These are phyloP conservation scores for Thoreauomyces humboldtii DNA, from an alignment of 192 early-diverging fungal genomes.

Conservation along the genomic window DNA sequence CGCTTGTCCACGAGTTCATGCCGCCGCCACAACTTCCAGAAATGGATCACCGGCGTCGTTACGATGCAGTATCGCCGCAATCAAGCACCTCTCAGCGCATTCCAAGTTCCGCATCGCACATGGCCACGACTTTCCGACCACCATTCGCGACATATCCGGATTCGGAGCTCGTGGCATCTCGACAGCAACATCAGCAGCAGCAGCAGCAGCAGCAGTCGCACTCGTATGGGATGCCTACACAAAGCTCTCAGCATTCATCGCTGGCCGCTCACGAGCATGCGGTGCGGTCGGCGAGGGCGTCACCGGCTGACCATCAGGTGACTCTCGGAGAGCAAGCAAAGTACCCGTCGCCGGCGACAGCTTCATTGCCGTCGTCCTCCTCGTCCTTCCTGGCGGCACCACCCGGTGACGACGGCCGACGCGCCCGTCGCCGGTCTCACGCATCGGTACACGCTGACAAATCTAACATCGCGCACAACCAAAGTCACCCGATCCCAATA, in stretches of 20 bases:
- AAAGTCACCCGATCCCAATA: neutral
- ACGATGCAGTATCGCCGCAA: neutral
- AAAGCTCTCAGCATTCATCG: too few species aligned
- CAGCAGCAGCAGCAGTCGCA: neutral
- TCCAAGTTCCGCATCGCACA: neutral
- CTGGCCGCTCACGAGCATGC: too few species aligned
- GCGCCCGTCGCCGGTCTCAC: conserved; percentile 1
- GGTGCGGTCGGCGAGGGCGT: too few species aligned
- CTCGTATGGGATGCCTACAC: too few species aligned
- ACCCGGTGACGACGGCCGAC: neutral
- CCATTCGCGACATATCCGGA: neutral
- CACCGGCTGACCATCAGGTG: too few species aligned
- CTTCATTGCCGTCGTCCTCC: neutral
- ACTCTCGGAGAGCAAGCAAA: too few species aligned
- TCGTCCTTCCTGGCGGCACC: neutral
- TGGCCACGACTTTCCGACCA: neutral
- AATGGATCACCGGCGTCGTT: neutral
- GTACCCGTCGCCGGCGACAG: neutral
- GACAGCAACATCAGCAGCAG: neutral
- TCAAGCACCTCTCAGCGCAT: neutral
- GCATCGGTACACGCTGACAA: neutral
- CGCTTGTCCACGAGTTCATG: too few species aligned
- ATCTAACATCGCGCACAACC: neutral
- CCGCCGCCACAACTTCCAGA: too few species aligned
- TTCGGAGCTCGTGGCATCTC: neutral